Percentiles rank a stretch among this genome's conserved stretches.
Conservation (phyloP, 345 rosid genomes). For the Corchorus olitorius region DNA sequence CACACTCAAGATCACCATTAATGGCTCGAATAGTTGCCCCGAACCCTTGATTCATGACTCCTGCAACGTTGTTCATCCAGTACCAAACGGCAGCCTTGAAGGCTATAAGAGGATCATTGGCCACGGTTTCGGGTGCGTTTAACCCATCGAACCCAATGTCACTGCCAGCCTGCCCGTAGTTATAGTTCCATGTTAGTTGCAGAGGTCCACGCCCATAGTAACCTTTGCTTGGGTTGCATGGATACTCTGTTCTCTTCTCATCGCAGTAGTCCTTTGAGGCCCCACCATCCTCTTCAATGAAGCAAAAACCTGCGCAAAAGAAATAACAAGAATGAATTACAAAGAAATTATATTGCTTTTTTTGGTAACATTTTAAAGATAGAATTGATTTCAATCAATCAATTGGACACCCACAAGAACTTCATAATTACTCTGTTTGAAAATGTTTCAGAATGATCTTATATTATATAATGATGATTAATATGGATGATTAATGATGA, state of each 20-base stretch:
- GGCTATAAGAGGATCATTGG: slow-evolving; percentile 6
- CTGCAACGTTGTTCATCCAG: slow-evolving; percentile 4
- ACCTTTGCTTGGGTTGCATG: slow-evolving; percentile 37
- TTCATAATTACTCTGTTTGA: no score
- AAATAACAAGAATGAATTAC: no score
- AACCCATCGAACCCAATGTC: slow-evolving; percentile 38
- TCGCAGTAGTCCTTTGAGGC: slow-evolving; percentile 35
- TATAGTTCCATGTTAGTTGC: slow-evolving; percentile 58
- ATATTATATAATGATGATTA: no score
- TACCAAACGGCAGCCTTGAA: slow-evolving; percentile 9
- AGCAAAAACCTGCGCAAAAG: slow-evolving; percentile 22
- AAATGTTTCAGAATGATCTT: no score
- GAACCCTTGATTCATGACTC: neutral
- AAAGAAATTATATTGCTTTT: neutral
- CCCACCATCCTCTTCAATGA: slow-evolving; percentile 27
- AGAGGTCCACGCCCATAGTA: slow-evolving; percentile 65
- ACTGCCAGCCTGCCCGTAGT: slow-evolving; percentile 52
- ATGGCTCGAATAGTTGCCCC: slow-evolving; percentile 31
- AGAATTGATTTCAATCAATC: no score
- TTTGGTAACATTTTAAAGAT: no score
- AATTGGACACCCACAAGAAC: no score
- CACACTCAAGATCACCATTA: slow-evolving; percentile 51
- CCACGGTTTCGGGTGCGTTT: slow-evolving; percentile 25
- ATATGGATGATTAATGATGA: neutral
- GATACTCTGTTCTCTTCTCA: slow-evolving; percentile 23